A percentile compares a stretch with the other conserved stretches of the same genome.
phyloP scores from a whole-genome alignment of 1,284 basidiomycete genomes.

The Gomphus bonarii region DNA sequence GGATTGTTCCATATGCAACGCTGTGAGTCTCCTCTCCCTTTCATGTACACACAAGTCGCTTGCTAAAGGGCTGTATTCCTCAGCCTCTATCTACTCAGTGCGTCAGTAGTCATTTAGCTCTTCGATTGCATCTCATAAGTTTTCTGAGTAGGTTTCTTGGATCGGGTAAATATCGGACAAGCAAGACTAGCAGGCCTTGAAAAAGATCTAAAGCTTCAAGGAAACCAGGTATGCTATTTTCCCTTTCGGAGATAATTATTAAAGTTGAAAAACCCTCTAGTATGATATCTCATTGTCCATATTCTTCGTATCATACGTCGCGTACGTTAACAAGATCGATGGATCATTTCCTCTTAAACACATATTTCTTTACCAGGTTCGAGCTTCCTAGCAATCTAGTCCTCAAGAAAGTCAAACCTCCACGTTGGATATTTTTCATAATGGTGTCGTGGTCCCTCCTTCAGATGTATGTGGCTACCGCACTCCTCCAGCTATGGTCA shows the following conservation, averaged over 20 bases:
- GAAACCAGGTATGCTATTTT: constrained; percentile 7
- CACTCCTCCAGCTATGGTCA: not conserved
- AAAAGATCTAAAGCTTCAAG: constrained; percentile 13
- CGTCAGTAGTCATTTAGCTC: not conserved
- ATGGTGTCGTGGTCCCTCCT: constrained; percentile 18
- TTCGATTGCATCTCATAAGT: not conserved
- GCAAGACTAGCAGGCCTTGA: constrained; percentile 16
- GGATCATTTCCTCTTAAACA: not conserved
- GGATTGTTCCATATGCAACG: constrained; percentile 19
- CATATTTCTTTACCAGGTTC: constrained; percentile 3
- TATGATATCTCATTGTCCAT: constrained; percentile 11
- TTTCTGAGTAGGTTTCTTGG: constrained; percentile 18
- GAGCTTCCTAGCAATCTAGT: constrained; percentile 19
- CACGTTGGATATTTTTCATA: constrained; percentile 17
- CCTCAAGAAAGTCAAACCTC: constrained; percentile 17
- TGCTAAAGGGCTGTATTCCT: not conserved
- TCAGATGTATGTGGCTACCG: constrained; percentile 10
- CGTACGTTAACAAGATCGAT: not conserved
- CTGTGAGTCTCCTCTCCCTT: constrained; percentile 7
- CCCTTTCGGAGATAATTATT: constrained; percentile 11
- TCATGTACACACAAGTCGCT: not conserved
- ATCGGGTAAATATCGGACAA: constrained; percentile 21
- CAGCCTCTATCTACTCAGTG: constrained; percentile 18
- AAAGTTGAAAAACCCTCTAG: not conserved
- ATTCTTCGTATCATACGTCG: constrained; percentile 15